Evolutionary conservation across 1,284 basidiomycete species (phyloP).

Genomic region (Xerocomus amazonicus): DNA sequence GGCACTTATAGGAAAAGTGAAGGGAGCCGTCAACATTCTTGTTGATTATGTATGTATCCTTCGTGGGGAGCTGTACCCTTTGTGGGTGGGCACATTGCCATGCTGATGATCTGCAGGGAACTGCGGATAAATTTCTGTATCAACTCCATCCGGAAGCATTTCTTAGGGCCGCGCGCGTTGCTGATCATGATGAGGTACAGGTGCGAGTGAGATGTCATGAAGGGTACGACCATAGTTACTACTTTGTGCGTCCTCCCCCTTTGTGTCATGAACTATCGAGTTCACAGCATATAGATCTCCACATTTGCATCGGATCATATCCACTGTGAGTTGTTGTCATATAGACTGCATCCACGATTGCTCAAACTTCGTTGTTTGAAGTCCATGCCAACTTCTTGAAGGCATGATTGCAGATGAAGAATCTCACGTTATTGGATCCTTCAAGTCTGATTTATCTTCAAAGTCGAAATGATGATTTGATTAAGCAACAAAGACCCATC

Average conservation of each 20-base stretch:
- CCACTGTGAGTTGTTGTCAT: conserved; percentile 35
- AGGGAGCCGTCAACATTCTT: conserved; percentile 73
- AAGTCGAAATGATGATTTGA: conserved; percentile 1
- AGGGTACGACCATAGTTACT: conserved; percentile 93
- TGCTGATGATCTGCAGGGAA: conserved; percentile 52
- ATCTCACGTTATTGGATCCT: conserved; percentile 1
- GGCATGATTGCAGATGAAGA: conserved; percentile 38
- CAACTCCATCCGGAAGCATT: conserved; percentile 92
- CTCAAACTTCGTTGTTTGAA: conserved; percentile 24
- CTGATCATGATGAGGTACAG: conserved; percentile 71
- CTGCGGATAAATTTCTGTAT: conserved; percentile 83
- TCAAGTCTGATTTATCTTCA: conserved; percentile 7
- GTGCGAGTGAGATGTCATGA: conserved; percentile 81
- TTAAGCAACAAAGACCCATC: neutral
- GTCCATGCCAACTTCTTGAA: conserved; percentile 79
- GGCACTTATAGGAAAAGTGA: conserved; percentile 67
- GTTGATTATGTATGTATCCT: conserved; percentile 70
- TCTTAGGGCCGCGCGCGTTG: conserved; percentile 68
- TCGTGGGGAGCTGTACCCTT: no score
- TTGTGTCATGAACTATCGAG: conserved; percentile 47
- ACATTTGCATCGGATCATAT: conserved; percentile 69
- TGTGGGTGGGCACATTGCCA: neutral
- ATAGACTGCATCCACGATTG: no score
- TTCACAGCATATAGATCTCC: conserved; percentile 71
- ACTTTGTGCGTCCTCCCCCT: conserved; percentile 64